These are phyloP conservation scores for Zygnema circumcarinatum DNA, from an alignment of 139 green algal species.

Conservation along the genomic window DNA sequence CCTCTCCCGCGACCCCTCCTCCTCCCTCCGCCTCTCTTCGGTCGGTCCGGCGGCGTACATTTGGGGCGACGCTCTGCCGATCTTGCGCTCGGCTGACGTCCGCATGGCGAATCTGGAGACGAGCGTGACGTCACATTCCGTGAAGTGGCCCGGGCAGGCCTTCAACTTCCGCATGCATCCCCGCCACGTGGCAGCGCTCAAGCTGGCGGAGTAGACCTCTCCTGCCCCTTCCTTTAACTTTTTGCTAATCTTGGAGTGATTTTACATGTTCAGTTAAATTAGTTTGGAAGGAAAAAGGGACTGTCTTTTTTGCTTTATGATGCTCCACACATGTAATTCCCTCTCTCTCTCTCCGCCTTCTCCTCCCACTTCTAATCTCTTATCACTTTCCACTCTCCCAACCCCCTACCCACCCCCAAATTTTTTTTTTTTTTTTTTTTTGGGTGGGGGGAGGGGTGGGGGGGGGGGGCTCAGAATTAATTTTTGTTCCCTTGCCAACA, in stretches of 20 bases:
- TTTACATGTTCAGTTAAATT: too few relatives aligned
- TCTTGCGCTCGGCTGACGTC: slow-evolving; percentile 53
- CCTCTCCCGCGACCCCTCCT: background rate
- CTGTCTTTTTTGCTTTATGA: too few relatives aligned
- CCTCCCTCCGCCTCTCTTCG: background rate
- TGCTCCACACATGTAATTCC: background rate
- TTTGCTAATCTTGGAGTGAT: too few relatives aligned
- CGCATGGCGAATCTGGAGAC: slow-evolving; percentile 75
- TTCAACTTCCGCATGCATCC: slow-evolving; percentile 78
- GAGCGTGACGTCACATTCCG: slow-evolving; percentile 64
- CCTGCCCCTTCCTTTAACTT: background rate
- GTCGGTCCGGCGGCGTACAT: slow-evolving; percentile 30
- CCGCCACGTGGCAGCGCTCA: slow-evolving; percentile 35
- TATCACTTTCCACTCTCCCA: too few relatives aligned
- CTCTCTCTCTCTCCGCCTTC: background rate
- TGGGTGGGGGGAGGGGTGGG: too few relatives aligned
- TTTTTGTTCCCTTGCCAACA: slow-evolving; percentile 74
- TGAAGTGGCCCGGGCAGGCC: slow-evolving; percentile 62
- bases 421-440: too few relatives aligned
- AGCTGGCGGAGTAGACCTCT: background rate
- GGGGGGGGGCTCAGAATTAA: too few relatives aligned
- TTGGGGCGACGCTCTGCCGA: slow-evolving; percentile 68
- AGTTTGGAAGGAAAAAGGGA: too few relatives aligned
- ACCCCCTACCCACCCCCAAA: too few relatives aligned
- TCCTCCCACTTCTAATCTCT: too few relatives aligned